Base-by-base conservation (phyloP, 2,329 filamentous ascomycete species). In the Microdochium nivale region DNA sequence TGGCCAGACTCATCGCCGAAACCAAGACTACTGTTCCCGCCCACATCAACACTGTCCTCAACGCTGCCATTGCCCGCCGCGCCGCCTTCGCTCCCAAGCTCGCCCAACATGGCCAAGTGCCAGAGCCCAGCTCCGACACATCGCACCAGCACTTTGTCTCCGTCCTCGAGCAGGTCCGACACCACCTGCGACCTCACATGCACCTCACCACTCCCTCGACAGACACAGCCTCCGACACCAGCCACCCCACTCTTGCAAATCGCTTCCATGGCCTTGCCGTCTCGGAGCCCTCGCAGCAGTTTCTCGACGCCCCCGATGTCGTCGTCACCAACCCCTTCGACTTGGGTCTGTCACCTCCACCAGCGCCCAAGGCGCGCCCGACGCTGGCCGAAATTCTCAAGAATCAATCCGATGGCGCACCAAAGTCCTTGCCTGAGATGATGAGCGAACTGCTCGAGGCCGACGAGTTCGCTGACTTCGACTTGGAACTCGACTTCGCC, bases 251-350 rank as follows among this genome's bases (percentile, higher is more conserved):
- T 40, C 19, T 40, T 7, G 24, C 52, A 24, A 65, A 64, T 52
- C 55, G 56, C 35, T 67, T 67, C 47, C 58, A 58, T 19, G 33
- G 54, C 9, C 53, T 67, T 2, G 57, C 60, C 3, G 27, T 65
- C 13, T 51, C 64, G 47, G 63, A 67, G 43, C 56, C 61, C 1
- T 65, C 64, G 1, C 55, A 62, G 44, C 49, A 52, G n/a, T 65
- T 65, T 47, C 37, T 62, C 4, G 47, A 58, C 21, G 58, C 59
- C 30, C 58, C 62, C 8, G 55, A 62, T 52, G 37, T 57, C 25
- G 32, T 43, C 9, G 40, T 14, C 13, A 49, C 9, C 3, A 19
- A 19, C 19, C 14, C 35, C 16, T 19, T 19, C 19, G 35, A 16
- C 7, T 16, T 16, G 14, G 35, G 16, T 16, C 35, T 14, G 4